Conservation (phyloP, 495 filamentous ascomycete genomes). For the Annulohypoxylon maeteangense region DNA sequence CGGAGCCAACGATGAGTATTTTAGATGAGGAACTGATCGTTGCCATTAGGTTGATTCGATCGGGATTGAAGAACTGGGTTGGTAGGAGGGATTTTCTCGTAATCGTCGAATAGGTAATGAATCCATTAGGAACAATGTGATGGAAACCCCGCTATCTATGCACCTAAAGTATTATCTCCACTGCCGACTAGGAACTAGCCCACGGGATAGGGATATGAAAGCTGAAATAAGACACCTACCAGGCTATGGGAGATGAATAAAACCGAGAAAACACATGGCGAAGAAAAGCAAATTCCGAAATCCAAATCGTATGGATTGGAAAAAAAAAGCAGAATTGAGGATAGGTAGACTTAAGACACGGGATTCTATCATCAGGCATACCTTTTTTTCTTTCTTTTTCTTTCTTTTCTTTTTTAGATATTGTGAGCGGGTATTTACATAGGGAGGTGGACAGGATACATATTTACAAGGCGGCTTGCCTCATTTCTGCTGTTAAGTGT, state of each 20-base stretch:
- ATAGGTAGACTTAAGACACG: no score
- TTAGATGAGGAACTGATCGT: slow-evolving; percentile 31
- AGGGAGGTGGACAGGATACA: background rate
- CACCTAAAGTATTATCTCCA: slow-evolving; percentile 1
- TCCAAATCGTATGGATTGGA: no score
- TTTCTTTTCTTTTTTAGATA: no score
- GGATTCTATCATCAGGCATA: no score
- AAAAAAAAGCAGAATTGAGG: background rate
- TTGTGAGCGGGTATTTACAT: no score
- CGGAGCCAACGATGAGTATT: slow-evolving; percentile 58
- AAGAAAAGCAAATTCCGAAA: no score
- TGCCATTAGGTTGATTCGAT: slow-evolving; percentile 16
- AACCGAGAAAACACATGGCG: no score
- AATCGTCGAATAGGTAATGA: background rate
- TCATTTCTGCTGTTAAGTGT: background rate
- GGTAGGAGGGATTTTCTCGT: no score
- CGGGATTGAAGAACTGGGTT: no score
- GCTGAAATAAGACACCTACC: background rate
- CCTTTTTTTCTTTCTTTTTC: no score
- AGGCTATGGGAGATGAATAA: background rate
- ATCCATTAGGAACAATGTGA: slow-evolving; percentile 11
- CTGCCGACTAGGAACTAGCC: background rate
- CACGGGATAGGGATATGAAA: background rate
- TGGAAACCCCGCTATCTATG: slow-evolving; percentile 24
- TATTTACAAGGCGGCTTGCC: slow-evolving; percentile 16